Base-by-base conservation (phyloP, 306 rosid species). In the Hylodesmum podocarpum region DNA sequence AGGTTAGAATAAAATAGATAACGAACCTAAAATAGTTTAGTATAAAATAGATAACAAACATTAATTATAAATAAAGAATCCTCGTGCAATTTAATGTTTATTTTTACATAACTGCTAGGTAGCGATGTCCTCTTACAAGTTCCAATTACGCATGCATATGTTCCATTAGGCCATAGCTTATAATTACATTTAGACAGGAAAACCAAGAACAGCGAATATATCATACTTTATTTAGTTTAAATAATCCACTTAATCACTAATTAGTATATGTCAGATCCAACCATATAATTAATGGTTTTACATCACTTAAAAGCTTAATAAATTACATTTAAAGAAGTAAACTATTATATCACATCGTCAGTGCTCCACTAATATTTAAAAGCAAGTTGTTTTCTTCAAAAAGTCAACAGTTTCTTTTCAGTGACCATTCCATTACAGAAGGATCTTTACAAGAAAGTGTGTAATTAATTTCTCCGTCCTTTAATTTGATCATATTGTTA, bases 311-410 rank as follows among this genome's bases (percentile, higher is more conserved):
- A 63, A 74, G 57, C 79, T 59, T 54, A 81, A 59, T 54, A 61
- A 84, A 81, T 33, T 34, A 22, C 33, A 27, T 27, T 58, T 72
- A 77, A 62, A 41, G 46, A 31, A 79, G 51, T 53, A 69, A 75
- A 75, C 53, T 75, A 75, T 49, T 66, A 75, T 79, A 79, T 79
- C 76, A 62, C 53, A 27, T 53, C 9, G 55, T 36, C 44, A 75
- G 87, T 83, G 87, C 87, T 79, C 87, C 87, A 83, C 87, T 79
- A 70, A 83, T 65, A 70, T 76, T 54, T 68, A 83, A 79, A 79
- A 79, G 83, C 53, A 25, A 83, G 24, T 12, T 40, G 66, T 74
- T 81, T 81, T 81, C 58, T 73, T 68, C 33, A 78, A 78, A 51
- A 71, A 46, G 80, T 44, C 77, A 67, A 41, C 64, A 39, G 63